These are phyloP conservation scores for Metahyphopichia silvanorum DNA, from an alignment of 805 yeast species.

Conservation along the genomic window DNA sequence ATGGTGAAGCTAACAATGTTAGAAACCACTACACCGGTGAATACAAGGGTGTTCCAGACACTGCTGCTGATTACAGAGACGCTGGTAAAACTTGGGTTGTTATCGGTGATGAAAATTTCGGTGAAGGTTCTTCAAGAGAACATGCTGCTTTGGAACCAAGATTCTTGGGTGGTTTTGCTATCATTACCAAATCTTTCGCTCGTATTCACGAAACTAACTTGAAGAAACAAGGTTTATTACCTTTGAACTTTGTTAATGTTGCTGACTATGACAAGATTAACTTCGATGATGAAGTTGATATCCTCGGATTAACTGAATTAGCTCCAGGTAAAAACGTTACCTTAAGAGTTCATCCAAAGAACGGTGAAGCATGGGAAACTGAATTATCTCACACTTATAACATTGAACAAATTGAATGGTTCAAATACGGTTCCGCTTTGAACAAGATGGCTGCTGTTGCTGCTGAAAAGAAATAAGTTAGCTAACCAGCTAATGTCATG, in stretches of 20 bases:
- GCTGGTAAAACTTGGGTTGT: constrained; percentile 94
- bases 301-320: constrained; percentile 75
- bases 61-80: constrained; percentile 93
- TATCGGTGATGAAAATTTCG: constrained; percentile 97
- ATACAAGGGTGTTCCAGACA: constrained; percentile 94
- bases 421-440: constrained; percentile 98
- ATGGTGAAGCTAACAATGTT: constrained; percentile 88
- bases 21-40: constrained; percentile 90
- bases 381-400: constrained; percentile 96
- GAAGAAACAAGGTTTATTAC: constrained; percentile 98
- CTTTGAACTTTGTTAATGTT: constrained; percentile 87
- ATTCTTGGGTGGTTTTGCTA: constrained; percentile 97
- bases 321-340: constrained; percentile 92
- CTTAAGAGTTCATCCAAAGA: constrained; percentile 68
- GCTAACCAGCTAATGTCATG: background rate
- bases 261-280: constrained; percentile 92
- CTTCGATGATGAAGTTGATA: constrained; percentile 86
- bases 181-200: constrained; percentile 96
- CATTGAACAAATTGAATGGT: constrained; percentile 96
- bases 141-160: constrained; percentile 99
- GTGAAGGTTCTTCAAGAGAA: constrained; percentile 99
- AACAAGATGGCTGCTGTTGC: constrained; percentile 75
- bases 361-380: constrained; percentile 85
- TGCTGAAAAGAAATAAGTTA: constrained; percentile 3
- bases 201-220: constrained; percentile 99